phyloP scores from a whole-genome alignment of 257 asterid genomes.

The Lycium ferocissimum region DNA sequence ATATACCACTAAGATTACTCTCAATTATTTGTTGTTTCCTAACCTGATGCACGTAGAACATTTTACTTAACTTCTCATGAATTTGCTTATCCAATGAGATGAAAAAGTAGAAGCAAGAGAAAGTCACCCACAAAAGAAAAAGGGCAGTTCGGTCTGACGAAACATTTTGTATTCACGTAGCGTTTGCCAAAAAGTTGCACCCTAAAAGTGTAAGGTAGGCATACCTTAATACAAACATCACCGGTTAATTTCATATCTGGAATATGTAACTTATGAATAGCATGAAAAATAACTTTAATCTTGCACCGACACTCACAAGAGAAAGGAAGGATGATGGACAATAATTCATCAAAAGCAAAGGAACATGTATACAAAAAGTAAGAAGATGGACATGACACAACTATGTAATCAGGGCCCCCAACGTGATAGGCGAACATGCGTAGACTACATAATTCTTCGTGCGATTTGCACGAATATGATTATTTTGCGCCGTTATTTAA shows the following conservation, averaged over 20 bases:
- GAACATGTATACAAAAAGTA: not conserved
- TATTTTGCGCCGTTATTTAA: not conserved
- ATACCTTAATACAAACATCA: not conserved
- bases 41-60: not conserved
- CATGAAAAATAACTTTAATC: not conserved
- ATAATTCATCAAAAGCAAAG: not conserved
- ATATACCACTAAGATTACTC: not conserved
- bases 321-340: not conserved
- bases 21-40: not conserved
- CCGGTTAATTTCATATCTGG: not conserved
- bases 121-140: not conserved
- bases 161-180: not conserved
- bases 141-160: not conserved
- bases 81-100: not conserved
- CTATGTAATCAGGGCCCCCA: not conserved
- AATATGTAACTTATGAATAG: not conserved
- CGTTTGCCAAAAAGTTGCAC: not conserved
- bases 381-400: not conserved
- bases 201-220: too few relatives aligned
- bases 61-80: not conserved
- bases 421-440: not conserved
- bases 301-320: not conserved
- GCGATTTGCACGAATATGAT: not conserved
- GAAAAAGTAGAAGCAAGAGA: not conserved
- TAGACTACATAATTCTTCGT: not conserved